Evolutionary conservation across 2,329 filamentous ascomycete species (phyloP).

Genomic region (Cladosporium halotolerans): DNA sequence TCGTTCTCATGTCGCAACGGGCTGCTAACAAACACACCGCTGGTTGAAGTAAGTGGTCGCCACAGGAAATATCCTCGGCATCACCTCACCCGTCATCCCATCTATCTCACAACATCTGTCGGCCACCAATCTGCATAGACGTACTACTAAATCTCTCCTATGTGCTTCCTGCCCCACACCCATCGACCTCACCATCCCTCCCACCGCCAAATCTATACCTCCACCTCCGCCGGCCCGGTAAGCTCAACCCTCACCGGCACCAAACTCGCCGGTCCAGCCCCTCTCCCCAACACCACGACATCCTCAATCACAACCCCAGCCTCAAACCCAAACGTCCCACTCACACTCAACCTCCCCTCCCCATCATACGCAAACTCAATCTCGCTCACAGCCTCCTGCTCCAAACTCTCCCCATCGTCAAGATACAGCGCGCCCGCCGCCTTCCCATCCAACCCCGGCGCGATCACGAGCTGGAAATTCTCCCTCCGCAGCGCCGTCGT

Average conservation of each 20-base stretch:
- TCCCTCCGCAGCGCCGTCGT: constrained; percentile 58
- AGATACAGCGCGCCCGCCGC: constrained; percentile 66
- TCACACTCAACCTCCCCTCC: constrained; percentile 45
- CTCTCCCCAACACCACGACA: constrained; percentile 46
- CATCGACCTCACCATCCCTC: not conserved
- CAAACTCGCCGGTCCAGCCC: not conserved
- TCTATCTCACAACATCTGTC: too few relatives aligned
- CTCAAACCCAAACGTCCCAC: constrained; percentile 51
- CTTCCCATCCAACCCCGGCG: constrained; percentile 54
- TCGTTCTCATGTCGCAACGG: too few relatives aligned
- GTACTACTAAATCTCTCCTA: too few relatives aligned
- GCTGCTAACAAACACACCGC: too few relatives aligned
- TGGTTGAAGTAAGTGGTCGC: too few relatives aligned
- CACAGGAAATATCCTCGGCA: too few relatives aligned
- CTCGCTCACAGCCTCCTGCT: constrained; percentile 51
- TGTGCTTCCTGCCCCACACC: not conserved
- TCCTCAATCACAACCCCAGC: constrained; percentile 40
- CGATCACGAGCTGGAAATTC: constrained; percentile 66
- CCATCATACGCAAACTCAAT: constrained; percentile 53
- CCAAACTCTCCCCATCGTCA: constrained; percentile 67
- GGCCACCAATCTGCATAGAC: too few relatives aligned
- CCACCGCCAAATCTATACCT: not conserved
- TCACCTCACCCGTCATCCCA: too few relatives aligned
- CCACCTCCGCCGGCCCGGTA: constrained; percentile 1
- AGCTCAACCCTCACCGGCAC: not conserved